Conservation (phyloP, 2,329 filamentous ascomycete genomes). For the Davidsoniella virescens region DNA sequence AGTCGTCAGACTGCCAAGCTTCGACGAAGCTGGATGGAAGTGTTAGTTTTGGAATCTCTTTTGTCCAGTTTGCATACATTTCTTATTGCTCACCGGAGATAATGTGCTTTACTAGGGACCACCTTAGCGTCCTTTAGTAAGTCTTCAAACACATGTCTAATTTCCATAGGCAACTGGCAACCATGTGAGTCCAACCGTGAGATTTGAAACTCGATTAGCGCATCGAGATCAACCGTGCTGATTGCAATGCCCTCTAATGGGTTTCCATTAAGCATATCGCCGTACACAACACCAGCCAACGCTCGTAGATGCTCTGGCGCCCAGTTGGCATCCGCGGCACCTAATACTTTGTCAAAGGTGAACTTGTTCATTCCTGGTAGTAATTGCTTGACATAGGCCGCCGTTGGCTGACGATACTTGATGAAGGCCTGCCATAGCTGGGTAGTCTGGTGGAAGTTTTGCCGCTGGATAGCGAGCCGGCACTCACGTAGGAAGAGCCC, state of each 20-base stretch:
- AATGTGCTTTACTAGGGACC: conserved; percentile 60
- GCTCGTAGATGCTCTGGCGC: conserved; percentile 26
- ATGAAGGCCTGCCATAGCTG: conserved; percentile 73
- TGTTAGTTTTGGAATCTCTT: neutral
- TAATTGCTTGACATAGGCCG: conserved; percentile 46
- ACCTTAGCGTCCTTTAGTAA: conserved; percentile 51
- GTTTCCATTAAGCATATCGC: conserved; percentile 33
- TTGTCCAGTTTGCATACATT: too few species aligned
- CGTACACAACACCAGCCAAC: conserved; percentile 33
- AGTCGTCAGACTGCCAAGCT: conserved; percentile 81
- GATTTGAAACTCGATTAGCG: conserved; percentile 73
- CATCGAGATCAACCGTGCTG: conserved; percentile 67
- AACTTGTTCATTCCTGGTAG: conserved; percentile 40
- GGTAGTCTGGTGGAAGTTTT: conserved; percentile 65
- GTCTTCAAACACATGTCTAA: conserved; percentile 53
- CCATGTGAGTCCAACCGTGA: conserved; percentile 78
- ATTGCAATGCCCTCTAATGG: conserved; percentile 29
- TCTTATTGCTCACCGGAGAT: conserved; percentile 40
- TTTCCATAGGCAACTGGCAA: conserved; percentile 56
- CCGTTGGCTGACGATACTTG: conserved; percentile 62
- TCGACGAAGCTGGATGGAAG: conserved; percentile 55
- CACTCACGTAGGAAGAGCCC: conserved; percentile 66
- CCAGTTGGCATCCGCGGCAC: conserved; percentile 35
- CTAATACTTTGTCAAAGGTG: conserved; percentile 41
- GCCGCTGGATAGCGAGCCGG: conserved; percentile 59